Base-by-base conservation (phyloP, 1,139 yeast species). In the Hyphopichia burtonii region DNA sequence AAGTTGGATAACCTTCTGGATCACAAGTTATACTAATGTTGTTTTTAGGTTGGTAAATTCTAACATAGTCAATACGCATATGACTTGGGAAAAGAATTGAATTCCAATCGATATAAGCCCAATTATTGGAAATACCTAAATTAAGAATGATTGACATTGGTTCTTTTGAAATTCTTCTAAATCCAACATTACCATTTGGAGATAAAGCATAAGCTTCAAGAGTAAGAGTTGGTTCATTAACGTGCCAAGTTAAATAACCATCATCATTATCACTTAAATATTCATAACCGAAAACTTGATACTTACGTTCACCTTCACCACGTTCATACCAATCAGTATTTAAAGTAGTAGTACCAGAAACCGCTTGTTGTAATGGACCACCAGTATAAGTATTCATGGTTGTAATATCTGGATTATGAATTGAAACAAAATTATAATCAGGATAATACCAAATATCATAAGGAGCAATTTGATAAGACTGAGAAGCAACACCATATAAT, bases 71-170 rank as follows among this genome's bases (percentile, higher is more conserved):
- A 12, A 60, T 41, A 18, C 54, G 51, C 55, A 60, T 49, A 25
- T 46, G 45, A 25, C 48, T 46, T n/a, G 66, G 66, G 49, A 61
- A 61, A 19, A 43, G 43, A 37, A 61, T 42, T 1, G 58, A 47
- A 12, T 61, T 59, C 65, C 65, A 61, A 42, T 60, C 60, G 23
- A 61, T 59, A 38, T 59, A 60, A n/a, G 65, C 64, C 65, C 66
- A 61, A 37, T 52, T 58, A 45, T 56, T 58, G 32, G 65, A 60
- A 20, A 61, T 47, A 44, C 66, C 66, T 45, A 61, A 51, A 43
- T 60, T 61, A 49, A 60, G 41, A 39, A 61, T 47, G 25, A 60
- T 44, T 10, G 64, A 50, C 63, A 61, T 56, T 8, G 66, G 66
- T 40, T 61, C 66, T 39, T 58, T 58, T 38, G 63, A 49, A 16